Evolutionary conservation across 2,329 filamentous ascomycete genomes (phyloP), one percentile per base, ranked within the genome.

Genomic region (Basipetospora chlamydospora): DNA sequence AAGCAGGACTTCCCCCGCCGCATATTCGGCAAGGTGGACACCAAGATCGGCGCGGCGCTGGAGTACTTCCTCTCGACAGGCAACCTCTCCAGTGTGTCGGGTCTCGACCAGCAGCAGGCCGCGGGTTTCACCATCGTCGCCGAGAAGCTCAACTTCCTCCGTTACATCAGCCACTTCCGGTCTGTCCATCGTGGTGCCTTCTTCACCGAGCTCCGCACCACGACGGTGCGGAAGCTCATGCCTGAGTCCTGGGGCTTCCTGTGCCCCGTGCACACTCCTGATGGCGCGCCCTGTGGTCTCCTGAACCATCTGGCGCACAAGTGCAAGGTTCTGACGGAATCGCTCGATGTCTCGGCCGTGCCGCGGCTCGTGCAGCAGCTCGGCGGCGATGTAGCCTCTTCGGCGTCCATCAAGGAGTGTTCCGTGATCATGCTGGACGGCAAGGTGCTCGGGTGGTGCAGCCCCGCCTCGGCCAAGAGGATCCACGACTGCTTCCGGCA

Each of bases 121-220:
- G 90, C 88, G 10, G 90, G 90, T 43, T 98, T 93, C 57, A 93
- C 85, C 0, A 86, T 98, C 35, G 87, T 96, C 35, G 90, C 90
- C 3, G 90, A 98, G 56, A 96, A 96, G 68, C 88, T 98, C 54
- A 98, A 98, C 63, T 98, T 96, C 56, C 76, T 93, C 51, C 84
- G 90, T 49, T 98, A 96, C 63, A 93, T 98, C 62, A 90, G 84
- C 57, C 90, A 98, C 58, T 98, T 98, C 70, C 81, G 90, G 46
- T 95, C 95, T 86, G 85, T 98, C 40, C 90, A 98, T 63, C 77
- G 90, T 76, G 90, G 90, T 66, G 90, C 85, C 54, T 98, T 98
- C 71, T 98, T 98, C 56, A 90, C 90, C 3, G 84, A 96, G 55
- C 62, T 98, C 44, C 96, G 95, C 61, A 98, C 90, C 0, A 98